These are phyloP conservation scores for Schizophyllum commune DNA, from an alignment of 1,284 basidiomycete genomes.

Conservation along the genomic window DNA sequence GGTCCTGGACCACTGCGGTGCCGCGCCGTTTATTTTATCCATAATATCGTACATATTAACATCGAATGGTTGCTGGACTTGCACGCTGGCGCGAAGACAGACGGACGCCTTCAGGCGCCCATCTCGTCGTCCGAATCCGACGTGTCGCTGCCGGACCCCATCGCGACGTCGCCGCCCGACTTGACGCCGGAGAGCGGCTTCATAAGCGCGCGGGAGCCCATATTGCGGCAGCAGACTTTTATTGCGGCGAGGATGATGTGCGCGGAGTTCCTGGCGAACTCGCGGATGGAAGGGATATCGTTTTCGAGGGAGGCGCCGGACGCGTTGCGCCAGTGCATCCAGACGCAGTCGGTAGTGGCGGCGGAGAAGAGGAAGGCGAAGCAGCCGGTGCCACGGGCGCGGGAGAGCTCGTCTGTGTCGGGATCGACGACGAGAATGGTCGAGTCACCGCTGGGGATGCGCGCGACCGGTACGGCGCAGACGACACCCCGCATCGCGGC, in stretches of 20 bases:
- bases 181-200: neutral
- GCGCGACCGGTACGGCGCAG: slow-evolving; percentile 54
- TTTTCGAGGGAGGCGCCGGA: slow-evolving; percentile 29
- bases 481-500: slow-evolving; percentile 65
- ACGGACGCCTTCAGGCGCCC: neutral
- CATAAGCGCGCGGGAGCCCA: neutral
- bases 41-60: neutral
- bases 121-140: neutral
- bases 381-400: slow-evolving; percentile 39
- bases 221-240: neutral
- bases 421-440: slow-evolving; percentile 44
- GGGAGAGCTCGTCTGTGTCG: slow-evolving; percentile 33
- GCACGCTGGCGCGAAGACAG: neutral
- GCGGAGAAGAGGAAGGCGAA: slow-evolving; percentile 54
- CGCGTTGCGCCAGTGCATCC: slow-evolving; percentile 45
- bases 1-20: neutral
- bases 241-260: neutral
- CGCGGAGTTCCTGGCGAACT: neutral
- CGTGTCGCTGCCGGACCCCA: neutral
- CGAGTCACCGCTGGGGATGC: slow-evolving; percentile 12
- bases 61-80: neutral
- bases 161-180: neutral
- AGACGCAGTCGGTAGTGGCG: slow-evolving; percentile 32
- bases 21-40: neutral
- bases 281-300: slow-evolving; percentile 1